Evolutionary conservation across 2,329 filamentous ascomycete species (phyloP), one percentile per base, ranked within the genome.

Genomic region (Exophiala aquamarina): DNA sequence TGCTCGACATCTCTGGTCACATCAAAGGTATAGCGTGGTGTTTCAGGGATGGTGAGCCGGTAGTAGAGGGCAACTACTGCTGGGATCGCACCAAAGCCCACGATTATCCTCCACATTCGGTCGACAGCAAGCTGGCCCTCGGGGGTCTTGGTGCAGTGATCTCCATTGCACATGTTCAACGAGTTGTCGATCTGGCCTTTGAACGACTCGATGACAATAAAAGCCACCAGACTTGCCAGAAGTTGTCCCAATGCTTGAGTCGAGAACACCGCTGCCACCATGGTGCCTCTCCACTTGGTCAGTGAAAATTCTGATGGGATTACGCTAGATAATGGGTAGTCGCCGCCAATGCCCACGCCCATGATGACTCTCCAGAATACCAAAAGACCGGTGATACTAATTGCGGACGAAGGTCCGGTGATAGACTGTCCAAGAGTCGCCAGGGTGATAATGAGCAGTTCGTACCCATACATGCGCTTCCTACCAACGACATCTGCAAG

Each of bases 201-300:
- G 23, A 26, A 26, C 11, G 23, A 26, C 23, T 26, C 23, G 23
- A 26, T 86, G 44, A 86, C 78, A 60, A 91, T 86, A 38, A 92
- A 73, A 65, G 88, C 84, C 53, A 93, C 75, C 23, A 92, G 78
- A 35, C 86, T 86, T 38, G 84, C 87, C 20, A 74, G 75, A 44
- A 92, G 82, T 67, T 93, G 88, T n/a, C 88, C 87, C 41, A 92
- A 77, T 54, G 87, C 87, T 66, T 93, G 88, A 85, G 90, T 91
- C 56, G 87, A 86, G 60, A 93, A 93, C 42, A 93, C 88, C 11
- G 86, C 78, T 19, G 81, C 86, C 83, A 93, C 90, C 84, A 93
- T 92, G 55, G 87, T 86, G 56, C 87, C 87, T 66, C 88, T 75
- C 82, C 87, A 90, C 69, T 86, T 89, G 39, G 87, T 92, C 4